Percentiles rank a stretch among this genome's conserved stretches.
These are phyloP conservation scores for Heliamphora exappendiculata DNA, from an alignment of 148 eudicot species.

Conservation along the genomic window DNA sequence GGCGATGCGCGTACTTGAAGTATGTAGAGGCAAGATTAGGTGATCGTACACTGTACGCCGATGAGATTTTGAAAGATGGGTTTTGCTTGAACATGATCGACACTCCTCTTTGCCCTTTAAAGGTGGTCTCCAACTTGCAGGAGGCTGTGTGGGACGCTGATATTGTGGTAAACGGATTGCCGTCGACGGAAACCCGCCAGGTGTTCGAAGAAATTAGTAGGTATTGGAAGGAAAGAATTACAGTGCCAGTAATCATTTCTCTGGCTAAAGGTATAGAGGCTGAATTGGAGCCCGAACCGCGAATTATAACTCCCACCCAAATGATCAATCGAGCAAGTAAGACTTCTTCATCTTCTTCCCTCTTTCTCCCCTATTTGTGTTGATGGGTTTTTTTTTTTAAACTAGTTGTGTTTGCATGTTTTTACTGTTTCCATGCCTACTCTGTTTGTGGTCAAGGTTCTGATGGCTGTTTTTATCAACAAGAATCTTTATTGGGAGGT, in stretches of 20 bases:
- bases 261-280: conserved; percentile 89
- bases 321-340: conserved; percentile 78
- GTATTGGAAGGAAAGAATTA: conserved; percentile 81
- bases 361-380: neutral
- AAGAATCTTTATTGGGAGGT: neutral
- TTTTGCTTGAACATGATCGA: conserved; percentile 93
- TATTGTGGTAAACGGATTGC: conserved; percentile 75
- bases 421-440: neutral
- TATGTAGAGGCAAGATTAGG: conserved; percentile 86
- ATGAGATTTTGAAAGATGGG: conserved; percentile 85
- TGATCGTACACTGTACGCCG: conserved; percentile 66
- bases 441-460: neutral
- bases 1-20: conserved; percentile 81
- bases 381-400: neutral
- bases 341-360: conserved; percentile 2
- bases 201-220: conserved; percentile 80
- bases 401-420: neutral
- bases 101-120: conserved; percentile 80
- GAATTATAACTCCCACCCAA: conserved; percentile 79
- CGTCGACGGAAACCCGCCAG: conserved; percentile 64
- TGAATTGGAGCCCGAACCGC: conserved; percentile 65
- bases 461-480: neutral
- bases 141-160: conserved; percentile 98
- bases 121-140: conserved; percentile 82
- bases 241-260: conserved; percentile 56